Evolutionary conservation across 2,329 filamentous ascomycete species (phyloP), one percentile per base, ranked within the genome.

Genomic region (Cercospora sp.): DNA sequence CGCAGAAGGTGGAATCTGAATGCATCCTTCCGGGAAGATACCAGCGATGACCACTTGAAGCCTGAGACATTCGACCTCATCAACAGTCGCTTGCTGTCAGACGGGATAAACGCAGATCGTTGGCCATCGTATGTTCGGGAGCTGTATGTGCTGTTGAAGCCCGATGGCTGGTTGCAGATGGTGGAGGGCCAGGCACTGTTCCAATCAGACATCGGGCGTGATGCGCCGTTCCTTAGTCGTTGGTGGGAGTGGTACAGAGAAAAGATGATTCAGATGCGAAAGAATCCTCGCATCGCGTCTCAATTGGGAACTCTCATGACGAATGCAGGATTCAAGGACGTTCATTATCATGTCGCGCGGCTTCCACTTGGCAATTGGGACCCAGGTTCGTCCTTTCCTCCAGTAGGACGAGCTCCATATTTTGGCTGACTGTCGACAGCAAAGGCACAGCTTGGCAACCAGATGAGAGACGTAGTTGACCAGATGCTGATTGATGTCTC

Each of bases 161-260:
- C 89, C 5, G 90, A 89, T 2, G 93, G 94, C 1, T 97, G 93
- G 92, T 86, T 91, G 68, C 93, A 97, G 76, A 89, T 97, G 85
- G 87, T 92, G n/a, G 94, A 97, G 76, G 87, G 94, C 74, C 93
- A 96, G 75, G 90, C 90, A 78, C 92, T 93, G 71, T 89, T 92
- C 28, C 94, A 97, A 78, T 97, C 92, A 0, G 93, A 93, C 5
- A 88, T 87, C 36, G 69, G 74, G 3, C 58, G 57, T 28, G 71
- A 72, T 13, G 71, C 69, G 3, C 68, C 73, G 2, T 72, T 64
- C 55, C 58, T 75, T 23, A 45, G 67, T 31, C 63, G 68, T 20
- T 77, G 75, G 75, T 76, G 71, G 67, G 60, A 73, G 12, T 68
- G 63, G 61, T 76, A 76, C 60, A 45, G 61, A 20, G 23, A 53